Evolutionary conservation across 495 filamentous ascomycete genomes (phyloP), one percentile per base, ranked within the genome.

Genomic region (Talaromyces trachyspermus): DNA sequence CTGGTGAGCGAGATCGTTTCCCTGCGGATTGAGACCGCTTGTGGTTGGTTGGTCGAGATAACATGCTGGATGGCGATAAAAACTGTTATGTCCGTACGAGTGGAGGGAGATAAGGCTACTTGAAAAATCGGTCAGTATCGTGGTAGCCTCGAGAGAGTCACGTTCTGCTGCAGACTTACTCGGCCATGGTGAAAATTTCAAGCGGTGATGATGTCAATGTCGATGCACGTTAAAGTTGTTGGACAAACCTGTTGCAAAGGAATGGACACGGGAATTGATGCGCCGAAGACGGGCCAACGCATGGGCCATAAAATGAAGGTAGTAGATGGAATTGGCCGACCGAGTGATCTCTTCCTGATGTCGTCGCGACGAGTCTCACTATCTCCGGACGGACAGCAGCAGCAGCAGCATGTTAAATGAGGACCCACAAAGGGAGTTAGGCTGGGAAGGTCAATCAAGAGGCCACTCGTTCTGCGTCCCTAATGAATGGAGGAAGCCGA

Each of bases 61-160:
- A 57, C 70, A 73, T 73, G 29, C 58, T 71, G 47, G 70, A 67
- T 29, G 65, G 58, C 4, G 68, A 59, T 25, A 65, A 59, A 42
- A 73, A 65, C 51, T 65, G 46, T 62, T 61, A 32, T 56, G 57
- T 15, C 59, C 56, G 51, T 69, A 66, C 54, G 62, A 61, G 49
- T 70, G 70, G 30, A 73, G 69, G 39, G 68, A 62, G 53, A 73
- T 70, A 58, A 73, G 49, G 59, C 68, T 73, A 44, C 15, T 18
- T 5, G 40, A 25, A 27, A 30, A 22, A 30, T 18, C 12, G 23
- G 2, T 30, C 37, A 38, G 12, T 4, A 25, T 38, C 15, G 25
- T 18, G n/a, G 19, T 23, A 8, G 3, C 12, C 26, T 24, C 39
- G 2, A 26, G 12, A 15, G 12, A 15, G 9, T 4, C 7, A 15